A percentile compares a stretch with the other conserved stretches of the same genome.
Evolutionary conservation across 1,284 basidiomycete species (phyloP).

Genomic region (Wolfiporia cocos): DNA sequence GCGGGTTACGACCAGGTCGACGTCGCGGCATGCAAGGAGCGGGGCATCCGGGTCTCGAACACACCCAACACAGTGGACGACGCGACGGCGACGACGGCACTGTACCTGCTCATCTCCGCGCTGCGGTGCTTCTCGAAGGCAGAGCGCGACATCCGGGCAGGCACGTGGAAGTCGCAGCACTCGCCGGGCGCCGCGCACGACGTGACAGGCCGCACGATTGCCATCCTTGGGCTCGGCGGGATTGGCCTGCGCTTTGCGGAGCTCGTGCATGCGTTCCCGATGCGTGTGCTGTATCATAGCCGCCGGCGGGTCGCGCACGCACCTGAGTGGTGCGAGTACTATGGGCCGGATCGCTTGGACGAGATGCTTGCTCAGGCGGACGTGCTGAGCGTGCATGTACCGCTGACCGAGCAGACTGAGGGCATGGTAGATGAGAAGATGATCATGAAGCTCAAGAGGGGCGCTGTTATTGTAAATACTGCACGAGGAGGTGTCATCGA

Average conservation of each 20-base stretch:
- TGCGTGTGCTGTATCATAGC: constrained; percentile 85
- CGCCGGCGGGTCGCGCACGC: constrained; percentile 50
- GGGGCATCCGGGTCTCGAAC: constrained; percentile 82
- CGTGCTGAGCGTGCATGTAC: constrained; percentile 75
- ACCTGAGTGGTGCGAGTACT: constrained; percentile 77
- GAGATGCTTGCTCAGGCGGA: constrained; percentile 75
- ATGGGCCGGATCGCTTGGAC: constrained; percentile 50
- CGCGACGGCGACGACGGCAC: constrained; percentile 84
- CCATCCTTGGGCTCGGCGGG: constrained; percentile 86
- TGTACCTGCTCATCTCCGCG: constrained; percentile 83
- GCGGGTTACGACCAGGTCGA: constrained; percentile 90
- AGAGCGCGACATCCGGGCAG: constrained; percentile 59
- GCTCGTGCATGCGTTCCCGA: constrained; percentile 70
- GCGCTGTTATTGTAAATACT: constrained; percentile 83
- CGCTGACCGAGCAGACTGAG: constrained; percentile 68
- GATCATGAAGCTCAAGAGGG: constrained; percentile 78
- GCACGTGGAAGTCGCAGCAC: constrained; percentile 53
- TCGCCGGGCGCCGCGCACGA: constrained; percentile 54
- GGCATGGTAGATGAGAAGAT: constrained; percentile 73
- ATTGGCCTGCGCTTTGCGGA: constrained; percentile 75
- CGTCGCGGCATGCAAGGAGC: constrained; percentile 64
- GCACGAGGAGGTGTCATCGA: constrained; percentile 88
- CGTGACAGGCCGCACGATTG: constrained; percentile 73
- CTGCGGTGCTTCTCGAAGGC: constrained; percentile 72
- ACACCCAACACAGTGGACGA: constrained; percentile 91